Evolutionary conservation across 1,139 yeast species (phyloP).

Genomic region (Geotrichum histeridarum): DNA sequence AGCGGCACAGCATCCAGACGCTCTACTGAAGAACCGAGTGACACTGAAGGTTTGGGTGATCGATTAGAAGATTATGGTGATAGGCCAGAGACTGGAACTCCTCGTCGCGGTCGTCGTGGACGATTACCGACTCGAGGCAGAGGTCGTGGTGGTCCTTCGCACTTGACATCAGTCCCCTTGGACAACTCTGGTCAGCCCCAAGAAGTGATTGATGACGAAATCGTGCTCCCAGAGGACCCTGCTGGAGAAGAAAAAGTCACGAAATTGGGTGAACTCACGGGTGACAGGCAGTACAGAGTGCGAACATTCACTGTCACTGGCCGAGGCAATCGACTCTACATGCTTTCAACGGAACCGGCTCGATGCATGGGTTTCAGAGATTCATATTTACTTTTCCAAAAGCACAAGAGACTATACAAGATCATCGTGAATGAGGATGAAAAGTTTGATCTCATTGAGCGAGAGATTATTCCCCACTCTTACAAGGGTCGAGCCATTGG

Average conservation of each 20-base stretch:
- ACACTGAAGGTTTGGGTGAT: conserved; percentile 22
- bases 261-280: conserved; percentile 59
- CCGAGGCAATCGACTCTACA: conserved; percentile 62
- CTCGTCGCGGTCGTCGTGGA: conserved; percentile 26
- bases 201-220: conserved; percentile 70
- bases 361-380: conserved; percentile 92
- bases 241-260: conserved; percentile 76
- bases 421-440: conserved; percentile 71
- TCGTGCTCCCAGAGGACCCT: conserved; percentile 71
- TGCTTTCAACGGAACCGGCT: conserved; percentile 96
- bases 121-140: conserved; percentile 25
- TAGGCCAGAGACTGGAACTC: conserved; percentile 21
- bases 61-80: conserved; percentile 19
- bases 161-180: conserved; percentile 30
- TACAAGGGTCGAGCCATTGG: conserved; percentile 88
- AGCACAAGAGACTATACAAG: conserved; percentile 69
- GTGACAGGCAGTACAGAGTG: conserved; percentile 74
- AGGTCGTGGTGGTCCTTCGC: conserved; percentile 25
- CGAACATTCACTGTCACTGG: conserved; percentile 75
- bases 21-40: conserved; percentile 27
- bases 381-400: conserved; percentile 83
- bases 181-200: conserved; percentile 47
- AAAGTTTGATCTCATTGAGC: conserved; percentile 73
- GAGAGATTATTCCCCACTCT: conserved; percentile 81
- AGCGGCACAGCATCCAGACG: conserved; percentile 14